Percentiles rank a stretch among this genome's conserved stretches.
Evolutionary conservation across 345 rosid genomes (phyloP).

Genomic region (Populus nigra): DNA sequence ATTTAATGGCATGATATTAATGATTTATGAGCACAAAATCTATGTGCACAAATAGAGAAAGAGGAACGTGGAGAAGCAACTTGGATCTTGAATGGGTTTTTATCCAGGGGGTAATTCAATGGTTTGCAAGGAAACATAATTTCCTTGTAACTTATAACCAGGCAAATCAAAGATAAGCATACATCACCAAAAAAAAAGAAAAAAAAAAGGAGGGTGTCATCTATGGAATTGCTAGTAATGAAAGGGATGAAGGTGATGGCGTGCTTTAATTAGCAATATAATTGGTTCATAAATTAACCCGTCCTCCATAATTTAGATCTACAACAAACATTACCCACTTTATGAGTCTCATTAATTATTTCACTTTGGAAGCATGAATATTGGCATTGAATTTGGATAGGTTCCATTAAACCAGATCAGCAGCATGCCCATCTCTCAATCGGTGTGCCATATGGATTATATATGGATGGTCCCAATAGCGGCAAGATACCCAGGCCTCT

Average conservation of each 20-base stretch:
- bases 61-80: neutral
- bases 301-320: constrained; percentile 17
- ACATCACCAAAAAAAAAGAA: neutral
- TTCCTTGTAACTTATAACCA: neutral
- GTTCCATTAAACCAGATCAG: neutral
- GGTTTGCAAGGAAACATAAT: neutral
- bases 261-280: neutral
- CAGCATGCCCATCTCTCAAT: constrained; percentile 10
- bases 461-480: constrained; percentile 16
- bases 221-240: neutral
- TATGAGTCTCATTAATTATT: constrained; percentile 9
- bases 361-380: constrained; percentile 11
- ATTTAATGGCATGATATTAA: neutral
- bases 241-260: neutral
- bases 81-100: neutral
- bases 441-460: constrained; percentile 13
- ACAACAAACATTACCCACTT: constrained; percentile 14
- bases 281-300: constrained; percentile 11
- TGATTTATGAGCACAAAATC: neutral
- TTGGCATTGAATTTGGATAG: constrained; percentile 10
- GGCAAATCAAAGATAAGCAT: neutral
- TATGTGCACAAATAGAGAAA: neutral
- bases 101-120: no score
- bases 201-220: neutral
- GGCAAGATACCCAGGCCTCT: neutral